These are phyloP conservation scores for Zygnema circumcarinatum DNA, from an alignment of 139 green algal species.

Conservation along the genomic window DNA sequence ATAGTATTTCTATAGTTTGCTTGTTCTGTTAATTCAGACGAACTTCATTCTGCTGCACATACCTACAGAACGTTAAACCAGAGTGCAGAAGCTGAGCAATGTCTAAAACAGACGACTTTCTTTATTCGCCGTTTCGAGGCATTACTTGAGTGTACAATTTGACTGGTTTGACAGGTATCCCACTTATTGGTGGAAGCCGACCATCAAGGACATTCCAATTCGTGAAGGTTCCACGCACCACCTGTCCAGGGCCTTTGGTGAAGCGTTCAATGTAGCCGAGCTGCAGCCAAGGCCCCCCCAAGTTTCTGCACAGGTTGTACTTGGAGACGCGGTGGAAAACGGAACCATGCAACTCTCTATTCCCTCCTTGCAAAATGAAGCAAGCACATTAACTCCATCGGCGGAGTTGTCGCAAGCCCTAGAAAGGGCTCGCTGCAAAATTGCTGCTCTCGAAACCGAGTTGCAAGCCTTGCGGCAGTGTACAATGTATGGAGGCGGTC, in stretches of 20 bases:
- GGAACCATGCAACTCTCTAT: not conserved
- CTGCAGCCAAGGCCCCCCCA: not conserved
- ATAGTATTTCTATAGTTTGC: too few relatives aligned
- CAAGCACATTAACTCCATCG: not conserved
- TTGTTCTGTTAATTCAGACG: too few relatives aligned
- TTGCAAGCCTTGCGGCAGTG: not conserved
- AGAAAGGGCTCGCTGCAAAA: not conserved
- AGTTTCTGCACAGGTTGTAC: not conserved
- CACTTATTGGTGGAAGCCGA: slow-evolving; percentile 43
- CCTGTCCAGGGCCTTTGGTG: not conserved
- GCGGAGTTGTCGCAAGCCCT: not conserved
- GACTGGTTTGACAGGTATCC: slow-evolving; percentile 43
- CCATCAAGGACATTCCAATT: slow-evolving; percentile 37
- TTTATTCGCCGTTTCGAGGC: too few relatives aligned
- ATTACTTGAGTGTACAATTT: too few relatives aligned
- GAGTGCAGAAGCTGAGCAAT: too few relatives aligned
- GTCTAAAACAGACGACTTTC: too few relatives aligned
- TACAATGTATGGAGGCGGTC: too few relatives aligned
- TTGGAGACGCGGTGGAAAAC: not conserved
- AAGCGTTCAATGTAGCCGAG: slow-evolving; percentile 24
- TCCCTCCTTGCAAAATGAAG: not conserved
- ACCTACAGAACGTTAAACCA: slow-evolving; percentile 1
- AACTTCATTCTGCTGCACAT: not conserved
- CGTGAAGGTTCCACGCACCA: slow-evolving; percentile 44
- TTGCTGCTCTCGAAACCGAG: not conserved